Evolutionary conservation across 805 yeast species (phyloP).

Genomic region (Cyberlindnera euphorbiiphila): DNA sequence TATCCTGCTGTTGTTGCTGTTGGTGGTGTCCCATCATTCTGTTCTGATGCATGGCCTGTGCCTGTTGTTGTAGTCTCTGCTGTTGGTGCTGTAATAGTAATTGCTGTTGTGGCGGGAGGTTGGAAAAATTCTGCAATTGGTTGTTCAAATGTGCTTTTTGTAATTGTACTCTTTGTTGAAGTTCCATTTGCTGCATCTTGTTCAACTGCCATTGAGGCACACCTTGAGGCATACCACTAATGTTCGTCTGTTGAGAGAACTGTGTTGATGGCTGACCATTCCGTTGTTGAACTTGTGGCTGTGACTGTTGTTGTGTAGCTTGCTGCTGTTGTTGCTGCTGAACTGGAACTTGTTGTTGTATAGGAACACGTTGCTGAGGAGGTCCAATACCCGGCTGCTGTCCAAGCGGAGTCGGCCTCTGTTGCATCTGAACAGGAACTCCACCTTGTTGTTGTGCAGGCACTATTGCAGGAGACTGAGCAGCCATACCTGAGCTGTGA

Average conservation of each 20-base stretch:
- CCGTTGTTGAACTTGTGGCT: constrained; percentile 12
- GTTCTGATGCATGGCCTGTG: constrained; percentile 12
- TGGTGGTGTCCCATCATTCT: constrained; percentile 12
- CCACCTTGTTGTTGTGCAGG: constrained; percentile 5
- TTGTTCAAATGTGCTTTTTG: constrained; percentile 23
- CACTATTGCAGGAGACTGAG: constrained; percentile 17
- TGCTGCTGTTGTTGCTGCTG: constrained; percentile 12
- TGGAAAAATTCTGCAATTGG: constrained; percentile 19
- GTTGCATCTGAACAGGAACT: too few relatives aligned
- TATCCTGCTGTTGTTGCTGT: constrained; percentile 4
- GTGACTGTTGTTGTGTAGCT: constrained; percentile 9
- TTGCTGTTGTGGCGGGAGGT: constrained; percentile 21
- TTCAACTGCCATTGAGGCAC: constrained; percentile 17
- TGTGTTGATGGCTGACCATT: constrained; percentile 6
- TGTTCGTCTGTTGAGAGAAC: constrained; percentile 10
- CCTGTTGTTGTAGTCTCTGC: constrained; percentile 13
- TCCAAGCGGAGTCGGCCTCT: constrained; percentile 11
- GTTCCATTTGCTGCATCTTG: constrained; percentile 23
- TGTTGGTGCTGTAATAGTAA: constrained; percentile 18
- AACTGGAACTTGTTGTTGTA: constrained; percentile 1
- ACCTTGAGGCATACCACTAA: not conserved
- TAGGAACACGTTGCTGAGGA: constrained; percentile 1
- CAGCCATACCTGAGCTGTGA: constrained; percentile 10
- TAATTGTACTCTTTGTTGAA: constrained; percentile 25
- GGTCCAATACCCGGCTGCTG: constrained; percentile 11